Conservation (phyloP, 108 stramenopile species). For the Skeletonema menzelii region DNA sequence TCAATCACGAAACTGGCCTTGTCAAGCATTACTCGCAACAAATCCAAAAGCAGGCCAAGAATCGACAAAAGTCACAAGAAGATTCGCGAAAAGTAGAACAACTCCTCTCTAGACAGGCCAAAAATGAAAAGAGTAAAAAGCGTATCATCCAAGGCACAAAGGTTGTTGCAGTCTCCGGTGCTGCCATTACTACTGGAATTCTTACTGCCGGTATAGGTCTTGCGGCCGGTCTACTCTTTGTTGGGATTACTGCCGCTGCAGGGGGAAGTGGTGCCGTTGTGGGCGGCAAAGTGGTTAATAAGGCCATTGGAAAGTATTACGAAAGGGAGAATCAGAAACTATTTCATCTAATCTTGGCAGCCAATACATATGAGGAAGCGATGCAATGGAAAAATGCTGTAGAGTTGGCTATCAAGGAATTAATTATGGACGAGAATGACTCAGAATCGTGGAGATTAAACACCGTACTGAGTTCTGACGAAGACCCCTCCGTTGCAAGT, state of each 20-base stretch:
- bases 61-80: constrained; percentile 38
- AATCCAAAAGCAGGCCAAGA: constrained; percentile 38
- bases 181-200: constrained; percentile 72
- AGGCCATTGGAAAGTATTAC: constrained; percentile 28
- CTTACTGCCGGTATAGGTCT: constrained; percentile 83
- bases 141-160: constrained; percentile 62
- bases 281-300: constrained; percentile 48
- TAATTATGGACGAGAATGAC: constrained; percentile 10
- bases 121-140: constrained; percentile 53
- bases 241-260: constrained; percentile 76
- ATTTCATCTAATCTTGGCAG: constrained; percentile 57
- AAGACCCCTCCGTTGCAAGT: neutral
- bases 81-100: constrained; percentile 30
- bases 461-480: neutral
- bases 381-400: constrained; percentile 61
- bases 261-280: constrained; percentile 80
- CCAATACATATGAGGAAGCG: constrained; percentile 56
- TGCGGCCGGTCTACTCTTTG: constrained; percentile 71
- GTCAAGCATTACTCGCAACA: constrained; percentile 48
- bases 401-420: constrained; percentile 49
- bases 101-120: constrained; percentile 14
- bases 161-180: constrained; percentile 72
- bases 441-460: constrained; percentile 4
- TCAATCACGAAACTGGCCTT: constrained; percentile 27
- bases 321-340: constrained; percentile 41